These are phyloP conservation scores for Diaporthe aspalathi DNA, from an alignment of 2,329 filamentous ascomycete genomes.

Conservation along the genomic window DNA sequence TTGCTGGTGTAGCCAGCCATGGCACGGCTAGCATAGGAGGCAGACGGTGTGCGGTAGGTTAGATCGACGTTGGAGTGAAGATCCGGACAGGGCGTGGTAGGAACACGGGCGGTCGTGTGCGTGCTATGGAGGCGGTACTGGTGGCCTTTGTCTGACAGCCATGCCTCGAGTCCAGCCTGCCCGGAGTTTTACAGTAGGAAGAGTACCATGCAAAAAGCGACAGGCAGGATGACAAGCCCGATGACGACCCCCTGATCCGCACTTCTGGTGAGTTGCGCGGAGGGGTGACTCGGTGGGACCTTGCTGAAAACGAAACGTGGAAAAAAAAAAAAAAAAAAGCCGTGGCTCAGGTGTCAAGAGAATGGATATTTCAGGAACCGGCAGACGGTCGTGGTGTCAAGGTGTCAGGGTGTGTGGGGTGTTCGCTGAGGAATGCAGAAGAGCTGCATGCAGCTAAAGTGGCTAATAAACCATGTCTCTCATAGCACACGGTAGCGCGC, in stretches of 20 bases:
- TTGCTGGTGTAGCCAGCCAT: constrained; percentile 39
- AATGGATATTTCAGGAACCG: constrained; percentile 19
- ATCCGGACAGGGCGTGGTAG: neutral
- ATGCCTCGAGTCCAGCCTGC: constrained; percentile 31
- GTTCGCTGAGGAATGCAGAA: neutral
- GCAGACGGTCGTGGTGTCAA: too few species aligned
- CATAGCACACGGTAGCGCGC: too few species aligned
- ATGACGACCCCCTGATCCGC: constrained; percentile 28
- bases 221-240: constrained; percentile 9
- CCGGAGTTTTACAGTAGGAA: neutral
- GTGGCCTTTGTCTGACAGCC: constrained; percentile 36
- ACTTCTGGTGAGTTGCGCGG: constrained; percentile 13
- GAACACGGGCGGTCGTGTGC: neutral
- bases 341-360: neutral
- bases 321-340: neutral
- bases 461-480: constrained; percentile 20
- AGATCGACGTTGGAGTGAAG: neutral
- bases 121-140: constrained; percentile 24
- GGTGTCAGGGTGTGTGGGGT: neutral
- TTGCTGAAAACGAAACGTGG: neutral
- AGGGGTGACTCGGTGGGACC: constrained; percentile 18
- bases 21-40: constrained; percentile 29
- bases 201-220: constrained; percentile 14
- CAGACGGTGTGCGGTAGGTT: neutral
- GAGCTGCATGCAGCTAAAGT: constrained; percentile 14